Conservation (phyloP, 2,329 filamentous ascomycete species). For the Ophiocordyceps camponoti-leonardi region DNA sequence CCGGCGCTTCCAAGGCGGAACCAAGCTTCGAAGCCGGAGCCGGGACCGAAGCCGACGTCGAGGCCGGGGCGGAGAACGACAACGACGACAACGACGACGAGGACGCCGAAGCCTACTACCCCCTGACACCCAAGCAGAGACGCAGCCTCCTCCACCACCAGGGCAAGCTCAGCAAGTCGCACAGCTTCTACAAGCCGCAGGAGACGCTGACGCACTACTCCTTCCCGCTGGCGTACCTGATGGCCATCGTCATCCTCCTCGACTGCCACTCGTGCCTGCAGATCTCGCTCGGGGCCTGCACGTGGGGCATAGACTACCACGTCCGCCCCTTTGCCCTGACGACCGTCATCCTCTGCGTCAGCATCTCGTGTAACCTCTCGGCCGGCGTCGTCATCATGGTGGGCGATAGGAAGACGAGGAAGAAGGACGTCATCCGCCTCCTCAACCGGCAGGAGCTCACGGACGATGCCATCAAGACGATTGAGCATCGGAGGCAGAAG, state of each 20-base stretch:
- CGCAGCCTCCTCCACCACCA: constrained; percentile 59
- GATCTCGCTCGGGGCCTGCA: constrained; percentile 60
- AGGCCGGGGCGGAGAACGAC: not conserved
- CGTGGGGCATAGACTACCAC: constrained; percentile 62
- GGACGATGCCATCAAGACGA: constrained; percentile 31
- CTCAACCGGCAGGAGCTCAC: constrained; percentile 66
- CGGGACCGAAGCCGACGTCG: not conserved
- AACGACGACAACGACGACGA: constrained; percentile 12
- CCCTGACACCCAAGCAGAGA: constrained; percentile 50
- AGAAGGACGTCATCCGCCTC: constrained; percentile 70
- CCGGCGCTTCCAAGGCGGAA: constrained; percentile 13
- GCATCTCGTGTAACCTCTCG: constrained; percentile 60
- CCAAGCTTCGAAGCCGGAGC: not conserved
- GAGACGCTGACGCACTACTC: constrained; percentile 69
- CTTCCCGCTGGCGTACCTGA: constrained; percentile 57
- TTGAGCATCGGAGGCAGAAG: constrained; percentile 12
- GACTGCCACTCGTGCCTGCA: constrained; percentile 69
- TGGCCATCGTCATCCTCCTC: constrained; percentile 62
- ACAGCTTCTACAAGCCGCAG: constrained; percentile 81
- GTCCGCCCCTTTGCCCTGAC: constrained; percentile 55
- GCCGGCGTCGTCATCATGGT: constrained; percentile 62
- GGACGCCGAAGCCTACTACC: constrained; percentile 38
- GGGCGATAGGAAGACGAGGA: constrained; percentile 60
- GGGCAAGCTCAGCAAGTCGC: constrained; percentile 61
- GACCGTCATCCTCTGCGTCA: constrained; percentile 64